phyloP scores from a whole-genome alignment of 805 yeast genomes.

The Candida insectorum region DNA sequence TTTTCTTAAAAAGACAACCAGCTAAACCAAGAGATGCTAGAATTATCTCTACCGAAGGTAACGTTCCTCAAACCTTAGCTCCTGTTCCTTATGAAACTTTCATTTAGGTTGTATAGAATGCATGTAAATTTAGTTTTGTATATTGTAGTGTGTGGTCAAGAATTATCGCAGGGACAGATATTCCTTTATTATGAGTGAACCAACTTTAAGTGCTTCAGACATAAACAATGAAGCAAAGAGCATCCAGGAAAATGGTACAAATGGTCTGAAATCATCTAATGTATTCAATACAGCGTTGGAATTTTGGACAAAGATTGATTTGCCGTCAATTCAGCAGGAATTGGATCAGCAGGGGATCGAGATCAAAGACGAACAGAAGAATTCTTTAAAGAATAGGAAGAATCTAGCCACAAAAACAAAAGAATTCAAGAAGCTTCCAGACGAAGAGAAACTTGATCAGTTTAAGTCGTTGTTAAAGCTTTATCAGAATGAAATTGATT shows the following conservation, averaged over 20 bases:
- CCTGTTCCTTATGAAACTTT: constrained; percentile 99
- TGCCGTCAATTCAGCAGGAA: constrained; percentile 65
- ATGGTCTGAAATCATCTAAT: constrained; percentile 10
- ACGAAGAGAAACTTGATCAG: constrained; percentile 62
- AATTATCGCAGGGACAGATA: neutral
- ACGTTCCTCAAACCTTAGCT: constrained; percentile 94
- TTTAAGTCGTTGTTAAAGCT: constrained; percentile 65
- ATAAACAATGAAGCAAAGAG: too few relatives aligned
- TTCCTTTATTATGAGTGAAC: too few relatives aligned
- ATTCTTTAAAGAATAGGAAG: constrained; percentile 68
- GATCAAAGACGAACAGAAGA: constrained; percentile 66
- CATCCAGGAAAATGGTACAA: too few relatives aligned
- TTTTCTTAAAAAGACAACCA: constrained; percentile 96
- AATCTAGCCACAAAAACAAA: constrained; percentile 82
- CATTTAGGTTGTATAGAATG: constrained; percentile 57
- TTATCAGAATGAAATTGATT: constrained; percentile 87
- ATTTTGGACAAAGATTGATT: constrained; percentile 71
- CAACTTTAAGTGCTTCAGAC: too few relatives aligned
- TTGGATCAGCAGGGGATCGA: constrained; percentile 74
- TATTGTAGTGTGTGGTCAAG: neutral
- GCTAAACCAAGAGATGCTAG: constrained; percentile 94
- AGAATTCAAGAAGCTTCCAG: constrained; percentile 69
- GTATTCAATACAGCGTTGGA: constrained; percentile 58
- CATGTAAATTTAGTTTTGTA: constrained; percentile 5
- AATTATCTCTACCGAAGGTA: constrained; percentile 75